Base-by-base conservation (phyloP, 345 rosid genomes). In the Diplotaxis tenuifolia region DNA sequence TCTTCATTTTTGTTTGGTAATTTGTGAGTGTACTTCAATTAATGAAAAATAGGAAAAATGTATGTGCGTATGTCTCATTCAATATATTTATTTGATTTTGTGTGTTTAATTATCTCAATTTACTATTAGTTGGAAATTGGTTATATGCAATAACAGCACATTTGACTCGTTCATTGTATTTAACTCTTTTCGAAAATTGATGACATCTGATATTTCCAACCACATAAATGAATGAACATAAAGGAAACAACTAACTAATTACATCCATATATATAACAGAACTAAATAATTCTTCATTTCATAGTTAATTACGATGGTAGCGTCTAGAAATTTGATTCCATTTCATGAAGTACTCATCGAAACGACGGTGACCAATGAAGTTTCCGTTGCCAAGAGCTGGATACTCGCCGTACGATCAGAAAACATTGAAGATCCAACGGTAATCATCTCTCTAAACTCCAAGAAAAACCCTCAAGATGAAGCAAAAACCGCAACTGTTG, bases 361-460 rank as follows among this genome's bases (percentile, higher is more conserved):
- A 28, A 75, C 79, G 22, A 75, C 64, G 25, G 69, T 75, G 63
- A 75, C 74, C 56, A 54, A 53, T 40, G 70, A 75, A 75, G 70
- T 40, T 54, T 75, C 40, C 40, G 22, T 62, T 11, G 79, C 65
- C 1, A 62, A 69, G 69, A 62, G 64, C 14, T 75, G 74, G 78
- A 67, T 74, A 50, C 28, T 58, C 53, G 0, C 61, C 72, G 60
- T 59, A 15, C 78, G 20, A 74, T 59, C 40, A 49, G 11, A 47
- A 19, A 22, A 32, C 42, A 15, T 10, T 47, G 60, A 66, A 23
- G 67, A 74, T 16, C 61, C 28, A 67, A 67, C 62, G 78, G 72
- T 59, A 1, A 59, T 66, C 12, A 25, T 32, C 67, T 74, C 78
- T 74, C 54, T 74, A 7, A 74, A 32, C 29, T 50, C 65, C 11